Evolutionary conservation across 495 filamentous ascomycete species (phyloP).

Genomic region (Tuber calosporum): DNA sequence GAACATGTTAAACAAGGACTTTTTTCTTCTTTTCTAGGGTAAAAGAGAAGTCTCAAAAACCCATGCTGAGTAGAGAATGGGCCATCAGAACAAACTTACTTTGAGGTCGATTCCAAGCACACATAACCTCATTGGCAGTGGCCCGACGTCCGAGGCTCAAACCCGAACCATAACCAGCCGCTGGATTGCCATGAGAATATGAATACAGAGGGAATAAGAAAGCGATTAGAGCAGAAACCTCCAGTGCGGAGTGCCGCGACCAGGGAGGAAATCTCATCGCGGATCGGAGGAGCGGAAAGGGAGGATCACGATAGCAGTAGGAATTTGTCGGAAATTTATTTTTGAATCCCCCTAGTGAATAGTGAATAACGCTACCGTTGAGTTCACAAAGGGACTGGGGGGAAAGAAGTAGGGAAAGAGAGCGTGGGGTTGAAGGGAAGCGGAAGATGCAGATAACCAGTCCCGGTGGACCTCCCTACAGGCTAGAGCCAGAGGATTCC

Average conservation of each 20-base stretch:
- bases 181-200: constrained; percentile 18
- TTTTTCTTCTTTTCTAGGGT: not conserved
- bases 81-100: constrained; percentile 16
- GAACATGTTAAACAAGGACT: constrained; percentile 2
- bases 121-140: constrained; percentile 11
- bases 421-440: not conserved
- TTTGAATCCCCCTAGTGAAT: not conserved
- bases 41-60: not conserved
- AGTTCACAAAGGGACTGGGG: not conserved
- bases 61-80: not conserved
- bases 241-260: not conserved
- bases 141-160: constrained; percentile 8
- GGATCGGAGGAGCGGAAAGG: not conserved
- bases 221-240: constrained; percentile 12
- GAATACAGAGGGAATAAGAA: constrained; percentile 18
- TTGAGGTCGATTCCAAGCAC: constrained; percentile 27
- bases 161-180: not conserved
- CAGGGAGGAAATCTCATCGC: not conserved
- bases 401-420: not conserved
- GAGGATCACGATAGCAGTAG: not conserved
- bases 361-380: not conserved
- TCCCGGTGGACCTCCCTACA: not conserved
- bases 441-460: not conserved
- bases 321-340: not conserved
- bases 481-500: not conserved